phyloP scores from a whole-genome alignment of 106 monocot species.

The Dioscorea alata region DNA sequence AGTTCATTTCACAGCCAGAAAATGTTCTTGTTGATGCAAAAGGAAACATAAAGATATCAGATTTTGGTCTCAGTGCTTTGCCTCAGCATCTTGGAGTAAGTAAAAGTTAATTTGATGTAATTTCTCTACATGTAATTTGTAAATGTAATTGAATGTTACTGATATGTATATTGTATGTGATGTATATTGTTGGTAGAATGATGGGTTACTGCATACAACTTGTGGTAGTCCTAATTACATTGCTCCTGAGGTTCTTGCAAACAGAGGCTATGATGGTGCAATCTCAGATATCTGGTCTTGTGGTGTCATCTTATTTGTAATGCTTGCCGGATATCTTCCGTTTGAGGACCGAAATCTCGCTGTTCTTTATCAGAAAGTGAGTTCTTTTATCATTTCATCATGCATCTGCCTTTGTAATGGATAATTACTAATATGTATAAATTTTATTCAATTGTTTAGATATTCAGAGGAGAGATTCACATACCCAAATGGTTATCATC shows the following conservation, averaged over 20 bases:
- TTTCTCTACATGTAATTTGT: not conserved
- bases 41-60: slow-evolving; percentile 61
- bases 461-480: slow-evolving; percentile 27
- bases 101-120: too few relatives aligned
- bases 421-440: not conserved
- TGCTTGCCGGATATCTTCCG: slow-evolving; percentile 51
- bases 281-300: slow-evolving; percentile 85
- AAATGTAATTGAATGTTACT: too few relatives aligned
- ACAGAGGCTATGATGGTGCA: slow-evolving; percentile 77
- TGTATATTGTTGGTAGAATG: slow-evolving; percentile 32
- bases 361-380: slow-evolving; percentile 65
- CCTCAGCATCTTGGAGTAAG: slow-evolving; percentile 35
- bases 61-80: slow-evolving; percentile 59
- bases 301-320: slow-evolving; percentile 58
- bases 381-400: not conserved
- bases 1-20: slow-evolving; percentile 32
- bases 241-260: slow-evolving; percentile 82
- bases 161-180: too few relatives aligned
- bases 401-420: not conserved
- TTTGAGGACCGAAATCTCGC: slow-evolving; percentile 58
- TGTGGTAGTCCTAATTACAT: slow-evolving; percentile 93
- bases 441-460: slow-evolving; percentile 7
- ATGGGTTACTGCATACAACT: slow-evolving; percentile 81
- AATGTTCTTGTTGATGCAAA: slow-evolving; percentile 55
- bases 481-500: slow-evolving; percentile 67